Base-by-base conservation (phyloP, 1,139 yeast genomes). In the Diutina scorzettiae region DNA sequence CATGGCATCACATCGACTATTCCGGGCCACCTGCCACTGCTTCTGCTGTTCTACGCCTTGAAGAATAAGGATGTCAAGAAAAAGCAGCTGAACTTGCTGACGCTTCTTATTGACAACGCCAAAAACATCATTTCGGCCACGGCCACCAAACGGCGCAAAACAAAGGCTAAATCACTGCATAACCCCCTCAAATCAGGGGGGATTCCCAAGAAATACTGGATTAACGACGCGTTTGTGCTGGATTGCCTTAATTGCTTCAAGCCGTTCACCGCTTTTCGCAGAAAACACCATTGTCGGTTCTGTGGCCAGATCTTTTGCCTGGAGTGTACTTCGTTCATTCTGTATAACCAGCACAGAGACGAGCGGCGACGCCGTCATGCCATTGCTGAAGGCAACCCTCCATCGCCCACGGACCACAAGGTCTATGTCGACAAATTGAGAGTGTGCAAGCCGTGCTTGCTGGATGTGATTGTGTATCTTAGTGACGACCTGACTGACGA, bases 241-340 rank as follows among this genome's bases (percentile, higher is more conserved):
- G 91, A 84, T 47, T 85, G 95, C 54, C 78, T 84, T 48, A 71
- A 79, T 30, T 85, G 95, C 54, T 81, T 81, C 42, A 71, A 76
- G 44, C 73, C 78, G 0, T 85, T 85, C 54, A 76, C 84, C 0
- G 76, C 80, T 0, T 91, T 89, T 60, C 65, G 96, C 54, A 69
- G 98, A 50, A 84, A 85, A 50, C 98, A 91, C 57, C 98, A 91
- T 58, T 91, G 98, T 55, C 66, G 98, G 42, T 79, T 89, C 42
- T 91, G 98, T 60, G 97, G 97, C 2, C 96, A 89, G 57, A 91
- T 91, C 36, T 91, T 87, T 54, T 91, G 98, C 58, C 73, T 85
- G 27, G 71, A 73, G n/a, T 91, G 98, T 58, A 87, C 96, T 0
- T 63, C 76, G 3, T 72, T 86, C 49, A 77, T 87, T 11, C 73